A percentile compares a stretch with the other conserved stretches of the same genome.
Conservation (phyloP, 2,329 filamentous ascomycete species). For the Alternaria novae-zelandiae region DNA sequence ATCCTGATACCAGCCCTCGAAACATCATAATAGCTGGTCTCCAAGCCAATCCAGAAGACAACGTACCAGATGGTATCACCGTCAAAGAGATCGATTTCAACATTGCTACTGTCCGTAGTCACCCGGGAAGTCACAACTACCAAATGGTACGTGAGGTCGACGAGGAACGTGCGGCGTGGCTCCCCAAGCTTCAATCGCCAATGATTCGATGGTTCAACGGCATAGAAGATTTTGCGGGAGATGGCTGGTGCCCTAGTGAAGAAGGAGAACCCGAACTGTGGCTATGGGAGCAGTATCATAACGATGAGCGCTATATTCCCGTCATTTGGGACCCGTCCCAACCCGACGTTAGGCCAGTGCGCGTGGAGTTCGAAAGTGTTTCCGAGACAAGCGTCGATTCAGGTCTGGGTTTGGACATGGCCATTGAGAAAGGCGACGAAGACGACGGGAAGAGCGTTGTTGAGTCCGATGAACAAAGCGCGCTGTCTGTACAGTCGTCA, state of each 20-base stretch:
- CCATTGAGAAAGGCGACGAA: neutral
- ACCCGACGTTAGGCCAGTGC: neutral
- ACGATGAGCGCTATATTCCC: constrained; percentile 5
- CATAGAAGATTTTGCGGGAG: neutral
- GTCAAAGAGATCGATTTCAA: too few relatives aligned
- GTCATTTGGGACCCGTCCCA: neutral
- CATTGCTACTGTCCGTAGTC: too few relatives aligned
- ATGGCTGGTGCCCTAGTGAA: neutral
- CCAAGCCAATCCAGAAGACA: too few relatives aligned
- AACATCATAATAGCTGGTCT: too few relatives aligned
- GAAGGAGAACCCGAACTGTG: neutral
- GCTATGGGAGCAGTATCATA: constrained; percentile 1
- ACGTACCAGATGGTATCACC: too few relatives aligned
- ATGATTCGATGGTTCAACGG: neutral
- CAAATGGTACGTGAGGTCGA: too few relatives aligned
- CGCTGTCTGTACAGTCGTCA: too few relatives aligned
- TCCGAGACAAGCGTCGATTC: neutral
- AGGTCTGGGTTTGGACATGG: neutral
- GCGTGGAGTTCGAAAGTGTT: neutral
- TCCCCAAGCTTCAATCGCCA: neutral
- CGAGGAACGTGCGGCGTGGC: neutral
- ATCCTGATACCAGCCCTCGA: too few relatives aligned
- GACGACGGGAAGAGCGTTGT: fast-evolving
- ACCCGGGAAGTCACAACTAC: too few relatives aligned
- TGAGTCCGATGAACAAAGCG: fast-evolving